Evolutionary conservation across 2,329 filamentous ascomycete genomes (phyloP), one percentile per base, ranked within the genome.

Genomic region (Monilinia fructicola): DNA sequence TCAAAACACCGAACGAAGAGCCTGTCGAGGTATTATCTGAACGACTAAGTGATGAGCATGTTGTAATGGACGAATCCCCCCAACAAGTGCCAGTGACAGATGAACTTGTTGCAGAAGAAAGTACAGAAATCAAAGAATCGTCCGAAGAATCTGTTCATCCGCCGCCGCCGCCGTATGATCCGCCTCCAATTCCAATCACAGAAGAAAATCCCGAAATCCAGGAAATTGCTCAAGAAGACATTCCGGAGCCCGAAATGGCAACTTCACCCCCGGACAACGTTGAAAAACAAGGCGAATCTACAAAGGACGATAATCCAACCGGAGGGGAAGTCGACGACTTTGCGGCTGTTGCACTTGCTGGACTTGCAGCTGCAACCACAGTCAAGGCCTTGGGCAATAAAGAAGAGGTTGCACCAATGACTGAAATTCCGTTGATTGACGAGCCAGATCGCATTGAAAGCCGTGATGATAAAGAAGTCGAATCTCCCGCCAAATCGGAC

Each of bases 281-380:
- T n/a, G 28, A 59, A 40, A 26, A 62, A n/a, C 46, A 54, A 54
- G 26, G 4, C 16, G 54, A 53, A 35, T 18, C 31, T 21, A 28
- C 28, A 26, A 42, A n/a, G 35, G 48, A 62, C 1, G 59, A 40
- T 6, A 54, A 62, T 16, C 12, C 21, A 50, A 26, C 21, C 21
- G 23, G 26, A 46, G 16, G 38, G 50, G 38, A 46, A 62, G 21
- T 18, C 26, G 26, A 54, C 12, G 28, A 12, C 6, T 26, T 42
- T 62, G 64, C 58, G n/a, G 64, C 38, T 26, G 56, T 35, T 46
- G 56, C 64, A 16, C 5, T 62, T 53, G 64, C 64, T 35, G 64
- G 55, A 38, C 31, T 62, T 40, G 46, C 64, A 44, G 50, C 46
- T 23, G 56, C 55, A 62, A 48, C 26, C 18, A 26, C 44, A 65